Evolutionary conservation across 495 filamentous ascomycete genomes (phyloP), one percentile per base, ranked within the genome.

Genomic region (Hypomontagnella monticulosa): DNA sequence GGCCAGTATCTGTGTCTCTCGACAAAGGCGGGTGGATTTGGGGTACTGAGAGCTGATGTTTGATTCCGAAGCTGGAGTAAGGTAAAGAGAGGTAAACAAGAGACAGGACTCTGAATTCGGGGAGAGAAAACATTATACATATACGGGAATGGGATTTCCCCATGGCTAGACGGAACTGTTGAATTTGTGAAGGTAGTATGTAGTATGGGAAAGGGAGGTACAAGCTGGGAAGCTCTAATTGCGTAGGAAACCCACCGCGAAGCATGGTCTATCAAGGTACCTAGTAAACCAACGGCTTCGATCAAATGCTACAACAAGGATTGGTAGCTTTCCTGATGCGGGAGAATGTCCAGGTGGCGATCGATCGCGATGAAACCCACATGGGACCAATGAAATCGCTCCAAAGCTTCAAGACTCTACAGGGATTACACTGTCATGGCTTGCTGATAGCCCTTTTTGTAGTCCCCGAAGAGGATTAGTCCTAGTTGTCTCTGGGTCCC

Each of bases 281-380:
- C 41, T 42, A 33, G 15, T 20, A 27, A 37, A 12, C 51, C 44
- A 34, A 60, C 36, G 37, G 16, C 27, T 67, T 59, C 65, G 53
- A 68, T 68, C 43, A 18, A 63, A 54, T 12, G 33, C 14, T 12
- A 47, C 36, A 52, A 57, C 63, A 53, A 34, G 64, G 64, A 67
- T 67, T 57, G 7, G 40, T 2, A 52, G 47, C 42, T 58, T 68
- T 52, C 66, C 66, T 69, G 59, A 69, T 69, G 66, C 66, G 66
- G 66, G 66, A 69, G 66, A 69, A 64, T 57, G 60, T 50, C n/a
- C 44, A 69, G 43, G 60, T 48, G 50, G 60, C 66, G 66, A 69
- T 69, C 66, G 66, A 69, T 69, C 66, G 60, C 60, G 66, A 69
- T 69, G 48, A 27, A 11, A 20, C 23, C 11, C 4, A 1, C 4